Evolutionary conservation across 2,329 filamentous ascomycete genomes (phyloP).

Genomic region (Sporothrix protearum): DNA sequence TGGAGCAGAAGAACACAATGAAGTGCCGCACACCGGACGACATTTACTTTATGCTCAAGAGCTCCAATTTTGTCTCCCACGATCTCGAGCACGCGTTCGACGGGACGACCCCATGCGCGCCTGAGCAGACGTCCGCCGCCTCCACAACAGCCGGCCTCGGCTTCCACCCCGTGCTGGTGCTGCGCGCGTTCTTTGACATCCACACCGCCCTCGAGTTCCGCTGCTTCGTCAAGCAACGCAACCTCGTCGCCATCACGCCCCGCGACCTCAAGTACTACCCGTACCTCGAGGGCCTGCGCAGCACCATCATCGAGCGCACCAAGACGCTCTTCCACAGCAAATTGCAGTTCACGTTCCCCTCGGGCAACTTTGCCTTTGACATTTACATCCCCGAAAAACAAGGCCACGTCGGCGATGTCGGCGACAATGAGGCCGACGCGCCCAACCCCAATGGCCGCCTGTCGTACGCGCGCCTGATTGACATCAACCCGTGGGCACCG

Average conservation of each 20-base stretch:
- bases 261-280: slow-evolving; percentile 87
- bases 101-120: slow-evolving; percentile 36
- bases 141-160: slow-evolving; percentile 35
- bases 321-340: slow-evolving; percentile 72
- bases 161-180: slow-evolving; percentile 74
- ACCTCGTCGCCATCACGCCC: slow-evolving; percentile 79
- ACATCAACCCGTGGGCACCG: slow-evolving; percentile 92
- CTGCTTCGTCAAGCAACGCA: slow-evolving; percentile 83
- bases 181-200: slow-evolving; percentile 82
- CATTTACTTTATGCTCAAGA: slow-evolving; percentile 89
- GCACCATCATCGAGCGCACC: slow-evolving; percentile 65
- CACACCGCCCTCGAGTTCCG: slow-evolving; percentile 92
- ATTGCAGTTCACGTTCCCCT: slow-evolving; percentile 74
- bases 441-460: slow-evolving; percentile 50
- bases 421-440: slow-evolving; percentile 41
- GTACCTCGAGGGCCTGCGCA: slow-evolving; percentile 65
- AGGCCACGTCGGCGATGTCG: slow-evolving; percentile 34
- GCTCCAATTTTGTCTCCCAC: slow-evolving; percentile 89
- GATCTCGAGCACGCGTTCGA: slow-evolving; percentile 93
- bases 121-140: slow-evolving; percentile 30
- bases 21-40: slow-evolving; percentile 87
- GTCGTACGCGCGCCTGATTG: slow-evolving; percentile 76
- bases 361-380: slow-evolving; percentile 82
- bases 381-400: slow-evolving; percentile 76
- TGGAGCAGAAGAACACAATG: slow-evolving; percentile 77